Conservation (phyloP, 352 stramenopile species). For the Phytophthora fragariae region DNA sequence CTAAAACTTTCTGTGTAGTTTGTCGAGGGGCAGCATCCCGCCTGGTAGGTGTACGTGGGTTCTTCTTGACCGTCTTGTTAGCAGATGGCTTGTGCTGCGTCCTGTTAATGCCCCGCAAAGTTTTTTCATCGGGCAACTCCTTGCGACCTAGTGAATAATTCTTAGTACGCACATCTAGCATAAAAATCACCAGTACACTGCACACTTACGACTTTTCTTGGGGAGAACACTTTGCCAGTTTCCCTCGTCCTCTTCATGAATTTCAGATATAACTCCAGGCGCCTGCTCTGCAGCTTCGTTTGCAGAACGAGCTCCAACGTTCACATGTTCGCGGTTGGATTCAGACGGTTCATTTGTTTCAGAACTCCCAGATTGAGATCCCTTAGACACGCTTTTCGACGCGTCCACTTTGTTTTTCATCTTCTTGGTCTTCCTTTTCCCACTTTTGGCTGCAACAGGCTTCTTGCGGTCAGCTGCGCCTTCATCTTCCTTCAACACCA, state of each 20-base stretch:
- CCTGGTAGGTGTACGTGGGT: constrained; percentile 3
- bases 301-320: not conserved
- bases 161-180: not conserved
- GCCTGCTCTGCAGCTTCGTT: not conserved
- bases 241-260: constrained; percentile 17
- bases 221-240: constrained; percentile 35
- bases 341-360: not conserved
- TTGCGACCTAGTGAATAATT: constrained; percentile 37
- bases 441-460: constrained; percentile 22
- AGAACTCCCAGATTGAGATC: not conserved
- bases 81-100: not conserved
- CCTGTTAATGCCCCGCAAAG: constrained; percentile 10
- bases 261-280: not conserved
- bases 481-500: constrained; percentile 26
- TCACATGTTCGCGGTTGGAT: not conserved
- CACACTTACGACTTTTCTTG: constrained; percentile 46
- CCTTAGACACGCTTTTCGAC: not conserved
- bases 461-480: constrained; percentile 12
- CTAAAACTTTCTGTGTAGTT: constrained; percentile 4
- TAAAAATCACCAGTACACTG: not conserved
- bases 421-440: constrained; percentile 57
- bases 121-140: constrained; percentile 14
- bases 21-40: not conserved
- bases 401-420: constrained; percentile 42
- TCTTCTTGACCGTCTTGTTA: constrained; percentile 15